Percentiles rank a stretch among this genome's conserved stretches.
Evolutionary conservation across 73 alveolate species (phyloP).

Genomic region (Paraurostyla sp.): DNA sequence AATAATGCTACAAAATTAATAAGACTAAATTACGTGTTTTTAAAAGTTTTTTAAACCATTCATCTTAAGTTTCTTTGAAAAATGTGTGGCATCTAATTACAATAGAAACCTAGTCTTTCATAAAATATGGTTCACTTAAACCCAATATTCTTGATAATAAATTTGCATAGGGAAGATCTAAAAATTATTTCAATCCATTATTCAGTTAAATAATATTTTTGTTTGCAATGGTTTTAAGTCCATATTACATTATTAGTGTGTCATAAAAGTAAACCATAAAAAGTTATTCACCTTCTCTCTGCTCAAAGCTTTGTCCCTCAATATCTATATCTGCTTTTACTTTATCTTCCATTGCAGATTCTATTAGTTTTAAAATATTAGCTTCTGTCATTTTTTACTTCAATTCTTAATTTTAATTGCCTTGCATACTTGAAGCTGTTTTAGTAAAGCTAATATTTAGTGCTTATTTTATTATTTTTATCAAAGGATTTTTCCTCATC

Average conservation of each 20-base stretch:
- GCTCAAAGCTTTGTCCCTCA: neutral
- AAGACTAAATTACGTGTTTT: neutral
- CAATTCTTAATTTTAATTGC: neutral
- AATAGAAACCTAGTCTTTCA: conserved; percentile 1
- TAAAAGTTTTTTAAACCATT: conserved; percentile 8
- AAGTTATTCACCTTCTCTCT: neutral
- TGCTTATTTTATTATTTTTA: neutral
- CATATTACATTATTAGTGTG: conserved; percentile 55
- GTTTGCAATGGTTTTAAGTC: conserved; percentile 71
- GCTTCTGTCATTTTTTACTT: conserved; percentile 33
- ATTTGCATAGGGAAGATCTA: neutral
- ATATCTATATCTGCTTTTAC: conserved; percentile 46
- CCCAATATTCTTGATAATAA: conserved; percentile 3
- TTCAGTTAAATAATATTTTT: conserved; percentile 31
- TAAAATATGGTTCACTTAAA: neutral
- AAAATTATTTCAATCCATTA: conserved; percentile 4
- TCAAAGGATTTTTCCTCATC: neutral
- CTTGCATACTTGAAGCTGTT: neutral
- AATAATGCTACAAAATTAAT: neutral
- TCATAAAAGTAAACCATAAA: conserved; percentile 56
- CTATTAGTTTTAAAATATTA: conserved; percentile 41
- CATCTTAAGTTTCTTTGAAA: conserved; percentile 21
- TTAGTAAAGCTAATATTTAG: too few species aligned
- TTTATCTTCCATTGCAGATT: conserved; percentile 60
- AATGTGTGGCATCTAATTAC: neutral